Evolutionary conservation across 2,329 filamentous ascomycete species (phyloP).

Genomic region (Xylaria sp.): DNA sequence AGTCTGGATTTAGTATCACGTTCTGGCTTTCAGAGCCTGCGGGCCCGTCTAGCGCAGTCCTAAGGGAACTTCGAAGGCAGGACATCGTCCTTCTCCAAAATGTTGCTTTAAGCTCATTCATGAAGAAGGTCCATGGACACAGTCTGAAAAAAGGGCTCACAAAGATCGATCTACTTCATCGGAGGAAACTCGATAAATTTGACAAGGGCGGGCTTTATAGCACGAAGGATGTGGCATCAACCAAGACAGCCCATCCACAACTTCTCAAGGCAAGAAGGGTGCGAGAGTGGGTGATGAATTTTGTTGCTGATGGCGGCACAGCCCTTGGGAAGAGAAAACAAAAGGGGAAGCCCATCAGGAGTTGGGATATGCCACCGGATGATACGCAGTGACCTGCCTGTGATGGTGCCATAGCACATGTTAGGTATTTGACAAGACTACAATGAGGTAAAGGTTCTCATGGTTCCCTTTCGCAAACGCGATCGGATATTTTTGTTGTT

Average conservation of each 20-base stretch:
- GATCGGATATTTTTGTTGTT: not conserved
- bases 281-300: constrained; percentile 73
- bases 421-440: not conserved
- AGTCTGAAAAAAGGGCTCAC: constrained; percentile 74
- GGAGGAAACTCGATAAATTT: constrained; percentile 52
- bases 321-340: constrained; percentile 32
- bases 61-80: constrained; percentile 60
- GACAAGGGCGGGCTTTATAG: constrained; percentile 62
- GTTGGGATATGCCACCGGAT: constrained; percentile 38
- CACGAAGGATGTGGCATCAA: constrained; percentile 49
- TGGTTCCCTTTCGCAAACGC: not conserved
- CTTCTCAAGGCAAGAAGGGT: constrained; percentile 67
- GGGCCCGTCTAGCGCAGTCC: constrained; percentile 19
- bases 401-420: not conserved
- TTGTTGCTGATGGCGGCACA: constrained; percentile 56
- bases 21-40: constrained; percentile 69
- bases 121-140: constrained; percentile 79
- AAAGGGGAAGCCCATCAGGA: constrained; percentile 31
- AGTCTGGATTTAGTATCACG: constrained; percentile 76
- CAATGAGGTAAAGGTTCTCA: not conserved
- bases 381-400: constrained; percentile 33
- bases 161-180: constrained; percentile 67
- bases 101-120: constrained; percentile 76
- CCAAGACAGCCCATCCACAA: constrained; percentile 49
- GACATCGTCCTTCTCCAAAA: constrained; percentile 82